phyloP scores from a whole-genome alignment of 2,329 filamentous ascomycete species.

The Trichoderma atroviride region DNA sequence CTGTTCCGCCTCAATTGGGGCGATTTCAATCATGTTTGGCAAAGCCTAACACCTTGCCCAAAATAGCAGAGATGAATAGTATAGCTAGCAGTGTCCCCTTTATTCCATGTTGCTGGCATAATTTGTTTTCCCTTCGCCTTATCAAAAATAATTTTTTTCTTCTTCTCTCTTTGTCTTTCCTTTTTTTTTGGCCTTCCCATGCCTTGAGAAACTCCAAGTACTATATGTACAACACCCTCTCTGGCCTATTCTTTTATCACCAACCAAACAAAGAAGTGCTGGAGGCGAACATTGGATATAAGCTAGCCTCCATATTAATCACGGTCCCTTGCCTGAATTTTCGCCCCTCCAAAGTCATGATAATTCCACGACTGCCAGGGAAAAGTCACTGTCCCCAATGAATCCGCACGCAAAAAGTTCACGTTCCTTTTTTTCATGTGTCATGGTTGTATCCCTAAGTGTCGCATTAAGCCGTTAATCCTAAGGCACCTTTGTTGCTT shows the following conservation, averaged over 20 bases:
- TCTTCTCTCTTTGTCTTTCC: background rate
- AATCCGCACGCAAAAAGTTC: background rate
- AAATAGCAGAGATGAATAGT: slow-evolving; percentile 4
- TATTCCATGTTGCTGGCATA: background rate
- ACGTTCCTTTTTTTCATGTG: background rate
- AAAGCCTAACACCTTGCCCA: background rate
- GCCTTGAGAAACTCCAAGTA: slow-evolving; percentile 2
- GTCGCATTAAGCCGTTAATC: slow-evolving; percentile 28
- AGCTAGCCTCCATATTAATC: background rate
- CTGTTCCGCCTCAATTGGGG: background rate
- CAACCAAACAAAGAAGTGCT: background rate
- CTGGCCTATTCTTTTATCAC: background rate
- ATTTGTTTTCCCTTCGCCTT: background rate
- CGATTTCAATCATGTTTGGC: background rate
- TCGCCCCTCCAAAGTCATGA: slow-evolving; percentile 1
- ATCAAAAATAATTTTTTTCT: background rate
- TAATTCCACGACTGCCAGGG: slow-evolving; percentile 13
- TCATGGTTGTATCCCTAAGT: background rate
- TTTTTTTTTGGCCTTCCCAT: background rate
- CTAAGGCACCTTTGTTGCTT: slow-evolving; percentile 27
- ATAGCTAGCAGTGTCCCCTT: slow-evolving; percentile 6
- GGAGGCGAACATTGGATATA: background rate
- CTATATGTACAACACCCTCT: background rate
- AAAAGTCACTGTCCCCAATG: background rate
- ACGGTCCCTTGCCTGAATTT: background rate